These are phyloP conservation scores for Peniophora sp. DNA, from an alignment of 1,284 basidiomycete species.

Conservation along the genomic window DNA sequence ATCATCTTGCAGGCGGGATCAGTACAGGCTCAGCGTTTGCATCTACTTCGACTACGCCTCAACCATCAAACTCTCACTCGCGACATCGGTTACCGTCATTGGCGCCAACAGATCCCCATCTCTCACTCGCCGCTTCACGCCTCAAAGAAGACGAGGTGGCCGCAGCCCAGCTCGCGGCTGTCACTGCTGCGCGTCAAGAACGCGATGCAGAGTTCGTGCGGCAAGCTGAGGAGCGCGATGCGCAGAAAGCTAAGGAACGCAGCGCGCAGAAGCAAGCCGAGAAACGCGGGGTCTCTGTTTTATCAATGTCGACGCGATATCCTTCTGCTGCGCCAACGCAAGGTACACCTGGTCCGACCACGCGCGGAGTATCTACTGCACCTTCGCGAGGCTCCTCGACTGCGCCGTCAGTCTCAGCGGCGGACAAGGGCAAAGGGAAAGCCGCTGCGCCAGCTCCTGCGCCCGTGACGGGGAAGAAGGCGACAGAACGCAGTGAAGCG, in stretches of 20 bases:
- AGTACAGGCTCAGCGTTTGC: too few relatives aligned
- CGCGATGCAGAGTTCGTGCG: constrained; percentile 7
- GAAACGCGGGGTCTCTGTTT: too few relatives aligned
- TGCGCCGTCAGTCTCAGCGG: neutral
- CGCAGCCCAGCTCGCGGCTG: neutral
- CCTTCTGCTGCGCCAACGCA: too few relatives aligned
- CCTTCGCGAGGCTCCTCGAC: neutral
- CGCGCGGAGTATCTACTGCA: neutral
- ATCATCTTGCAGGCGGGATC: too few relatives aligned
- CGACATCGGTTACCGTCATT: too few relatives aligned
- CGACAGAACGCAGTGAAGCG: constrained; percentile 31
- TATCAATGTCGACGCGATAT: too few relatives aligned
- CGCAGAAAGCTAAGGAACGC: constrained; percentile 1
- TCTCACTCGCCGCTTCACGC: neutral
- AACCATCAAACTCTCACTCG: too few relatives aligned
- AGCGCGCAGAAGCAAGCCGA: too few relatives aligned
- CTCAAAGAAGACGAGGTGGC: constrained; percentile 3
- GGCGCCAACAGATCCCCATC: too few relatives aligned
- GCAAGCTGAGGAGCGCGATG: constrained; percentile 3
- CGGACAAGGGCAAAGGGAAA: constrained; percentile 1
- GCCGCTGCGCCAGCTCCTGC: neutral
- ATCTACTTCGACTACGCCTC: too few relatives aligned
- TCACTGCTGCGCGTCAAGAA: constrained; percentile 9
- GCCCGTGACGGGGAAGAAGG: constrained; percentile 1
- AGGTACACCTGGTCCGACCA: too few relatives aligned